Percentiles rank a stretch among this genome's conserved stretches.
Conservation (phyloP, 495 filamentous ascomycete genomes). For the Hypoxylon lenormandii region DNA sequence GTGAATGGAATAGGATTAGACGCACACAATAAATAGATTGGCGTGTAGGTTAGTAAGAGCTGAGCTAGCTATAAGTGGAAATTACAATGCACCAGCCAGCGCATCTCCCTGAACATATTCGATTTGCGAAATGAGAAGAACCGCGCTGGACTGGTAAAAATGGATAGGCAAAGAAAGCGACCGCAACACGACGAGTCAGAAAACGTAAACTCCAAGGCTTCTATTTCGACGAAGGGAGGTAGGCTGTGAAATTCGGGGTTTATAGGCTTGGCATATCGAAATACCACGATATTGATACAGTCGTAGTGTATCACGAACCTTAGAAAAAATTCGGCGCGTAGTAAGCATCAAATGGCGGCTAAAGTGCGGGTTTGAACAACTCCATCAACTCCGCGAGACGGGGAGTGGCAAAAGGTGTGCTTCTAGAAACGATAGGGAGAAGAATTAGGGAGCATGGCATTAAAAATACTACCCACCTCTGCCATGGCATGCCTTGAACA, state of each 20-base stretch:
- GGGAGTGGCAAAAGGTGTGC: constrained; percentile 6
- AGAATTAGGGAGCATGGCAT: constrained; percentile 3
- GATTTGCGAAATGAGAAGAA: not conserved
- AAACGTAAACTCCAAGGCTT: not conserved
- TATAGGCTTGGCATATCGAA: constrained; percentile 18
- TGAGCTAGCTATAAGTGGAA: no score
- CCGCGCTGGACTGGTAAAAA: no score
- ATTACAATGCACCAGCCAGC: no score
- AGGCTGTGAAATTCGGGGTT: constrained; percentile 21
- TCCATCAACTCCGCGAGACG: not conserved
- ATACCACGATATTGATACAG: constrained; percentile 9
- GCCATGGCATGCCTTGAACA: constrained; percentile 10
- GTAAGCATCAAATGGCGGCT: constrained; percentile 39
- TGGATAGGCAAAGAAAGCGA: not conserved
- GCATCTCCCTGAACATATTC: no score
- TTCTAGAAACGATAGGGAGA: not conserved
- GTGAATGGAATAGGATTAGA: no score
- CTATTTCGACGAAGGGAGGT: not conserved
- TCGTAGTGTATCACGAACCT: constrained; percentile 19
- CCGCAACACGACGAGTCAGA: not conserved
- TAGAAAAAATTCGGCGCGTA: constrained; percentile 25
- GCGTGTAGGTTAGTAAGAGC: no score
- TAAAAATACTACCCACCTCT: constrained; percentile 19
- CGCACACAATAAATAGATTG: no score
- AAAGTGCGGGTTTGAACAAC: constrained; percentile 20